Base-by-base conservation (phyloP, 495 filamentous ascomycete genomes). In the Sabuloglossum arenarium region DNA sequence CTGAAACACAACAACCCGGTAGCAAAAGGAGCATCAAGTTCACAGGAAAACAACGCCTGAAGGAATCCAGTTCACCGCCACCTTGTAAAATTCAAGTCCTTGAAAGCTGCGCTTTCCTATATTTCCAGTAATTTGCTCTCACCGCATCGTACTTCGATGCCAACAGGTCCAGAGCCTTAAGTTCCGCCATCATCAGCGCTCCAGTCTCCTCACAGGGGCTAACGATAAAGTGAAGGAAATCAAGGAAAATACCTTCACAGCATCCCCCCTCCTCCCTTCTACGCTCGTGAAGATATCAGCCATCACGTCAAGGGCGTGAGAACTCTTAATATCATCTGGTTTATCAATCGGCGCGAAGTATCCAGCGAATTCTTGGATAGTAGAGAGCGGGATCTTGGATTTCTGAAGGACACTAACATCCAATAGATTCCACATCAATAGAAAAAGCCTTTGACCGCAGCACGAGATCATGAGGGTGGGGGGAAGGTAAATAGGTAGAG, bases 141-240 rank as follows among this genome's bases (percentile, higher is more conserved):
- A 98, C 85, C 8, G 85, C 85, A 74, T 98, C 91, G 72, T 84
- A 97, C 73, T 79, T 87, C 62, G 84, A 78, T 32, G 79, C 84
- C 59, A 98, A 69, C 56, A 94, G 64, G 39, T 76, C 75, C 61
- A 95, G 66, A 56, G 81, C 82, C 63, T 77, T 66, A 12, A 30
- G 19, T 3, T 12, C 5, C 1, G 1, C 34, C 34, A 37, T 14
- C 46, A n/a, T 50, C 46, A 27, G 46, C 46, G 21, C n/a, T 50
- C 24, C 4, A 6, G 5, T 14, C 34, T 37, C 6, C 34, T 14
- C 16, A 14, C 34, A 14, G 16, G 11, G 34, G 12, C 28, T 21
- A 12, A 39, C 1, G 30, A 32, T 47, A 16, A 23, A 21, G n/a
- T 5, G n/a, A 24, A 0, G 19, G 19, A 14, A 31, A 24, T 3